Percentiles rank a stretch among this genome's conserved stretches.
These are phyloP conservation scores for Thuja plicata DNA, from an alignment of 83 land plant species.

Conservation along the genomic window DNA sequence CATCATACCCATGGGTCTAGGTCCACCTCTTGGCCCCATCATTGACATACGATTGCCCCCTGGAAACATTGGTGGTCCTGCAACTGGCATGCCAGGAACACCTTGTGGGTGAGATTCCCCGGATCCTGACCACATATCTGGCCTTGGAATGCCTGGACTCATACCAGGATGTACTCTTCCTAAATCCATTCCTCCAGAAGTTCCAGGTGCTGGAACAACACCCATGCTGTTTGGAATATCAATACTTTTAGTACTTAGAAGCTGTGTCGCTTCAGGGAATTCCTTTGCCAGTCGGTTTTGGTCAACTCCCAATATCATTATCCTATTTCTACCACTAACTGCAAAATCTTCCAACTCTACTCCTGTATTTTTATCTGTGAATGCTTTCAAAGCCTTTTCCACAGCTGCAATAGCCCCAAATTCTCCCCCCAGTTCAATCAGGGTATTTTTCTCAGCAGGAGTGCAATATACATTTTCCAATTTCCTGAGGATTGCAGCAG, in stretches of 20 bases:
- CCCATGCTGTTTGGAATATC: constrained; percentile 13
- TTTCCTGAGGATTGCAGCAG: constrained; percentile 65
- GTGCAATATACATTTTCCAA: constrained; percentile 52
- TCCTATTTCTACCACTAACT: constrained; percentile 62
- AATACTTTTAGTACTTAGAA: background rate
- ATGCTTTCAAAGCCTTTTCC: constrained; percentile 74
- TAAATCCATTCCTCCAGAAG: constrained; percentile 26
- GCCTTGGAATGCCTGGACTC: constrained; percentile 28
- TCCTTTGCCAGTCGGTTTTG: constrained; percentile 65
- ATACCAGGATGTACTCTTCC: constrained; percentile 22
- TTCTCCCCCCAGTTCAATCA: constrained; percentile 73
- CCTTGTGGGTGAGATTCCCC: constrained; percentile 45
- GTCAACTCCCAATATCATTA: constrained; percentile 82
- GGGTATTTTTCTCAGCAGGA: constrained; percentile 59
- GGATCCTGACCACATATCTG: constrained; percentile 61
- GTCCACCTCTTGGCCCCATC: constrained; percentile 52
- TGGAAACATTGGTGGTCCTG: constrained; percentile 55
- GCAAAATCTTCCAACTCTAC: constrained; percentile 75
- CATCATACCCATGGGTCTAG: constrained; percentile 61
- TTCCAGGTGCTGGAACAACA: constrained; percentile 12
- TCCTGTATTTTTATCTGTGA: constrained; percentile 72
- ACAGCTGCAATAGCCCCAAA: constrained; percentile 70
- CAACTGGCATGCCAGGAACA: constrained; percentile 30
- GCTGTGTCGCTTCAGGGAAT: constrained; percentile 59
- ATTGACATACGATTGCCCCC: constrained; percentile 41